These are phyloP conservation scores for Solanum chiquidenum DNA, from an alignment of 257 asterid species.

Conservation along the genomic window DNA sequence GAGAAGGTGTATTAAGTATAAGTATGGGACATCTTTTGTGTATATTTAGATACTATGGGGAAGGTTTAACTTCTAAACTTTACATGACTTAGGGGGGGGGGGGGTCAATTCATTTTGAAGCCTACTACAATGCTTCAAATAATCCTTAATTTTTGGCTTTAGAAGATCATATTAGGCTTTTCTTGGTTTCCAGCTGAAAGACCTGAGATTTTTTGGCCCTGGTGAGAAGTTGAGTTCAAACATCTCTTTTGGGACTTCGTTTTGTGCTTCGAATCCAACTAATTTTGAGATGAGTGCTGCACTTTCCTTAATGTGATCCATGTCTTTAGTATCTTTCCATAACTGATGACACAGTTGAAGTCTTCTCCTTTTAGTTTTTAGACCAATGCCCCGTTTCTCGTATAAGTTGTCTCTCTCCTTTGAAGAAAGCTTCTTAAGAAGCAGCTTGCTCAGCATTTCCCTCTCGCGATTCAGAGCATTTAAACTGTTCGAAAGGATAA, in stretches of 20 bases:
- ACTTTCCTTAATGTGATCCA: slow-evolving; percentile 64
- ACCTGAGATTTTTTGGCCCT: slow-evolving; percentile 20
- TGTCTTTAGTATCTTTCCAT: slow-evolving; percentile 56
- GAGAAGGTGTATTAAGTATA: background rate
- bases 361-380: slow-evolving; percentile 69
- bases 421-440: slow-evolving; percentile 46
- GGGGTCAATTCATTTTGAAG: background rate
- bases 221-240: slow-evolving; percentile 74
- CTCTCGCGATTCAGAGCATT: slow-evolving; percentile 56
- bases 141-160: background rate
- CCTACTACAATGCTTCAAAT: slow-evolving; percentile 1
- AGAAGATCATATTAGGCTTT: slow-evolving; percentile 6
- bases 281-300: slow-evolving; percentile 62
- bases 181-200: slow-evolving; percentile 53
- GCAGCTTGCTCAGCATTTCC: slow-evolving; percentile 49
- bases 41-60: background rate
- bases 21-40: background rate
- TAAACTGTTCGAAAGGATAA: slow-evolving; percentile 19
- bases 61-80: background rate
- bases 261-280: slow-evolving; percentile 49
- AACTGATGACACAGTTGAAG: slow-evolving; percentile 42
- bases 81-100: background rate
- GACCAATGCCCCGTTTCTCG: slow-evolving; percentile 55
- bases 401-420: slow-evolving; percentile 59
- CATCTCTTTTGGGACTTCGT: slow-evolving; percentile 57